phyloP scores from a whole-genome alignment of 2,329 filamentous ascomycete genomes.

The Fusarium pilosicola region DNA sequence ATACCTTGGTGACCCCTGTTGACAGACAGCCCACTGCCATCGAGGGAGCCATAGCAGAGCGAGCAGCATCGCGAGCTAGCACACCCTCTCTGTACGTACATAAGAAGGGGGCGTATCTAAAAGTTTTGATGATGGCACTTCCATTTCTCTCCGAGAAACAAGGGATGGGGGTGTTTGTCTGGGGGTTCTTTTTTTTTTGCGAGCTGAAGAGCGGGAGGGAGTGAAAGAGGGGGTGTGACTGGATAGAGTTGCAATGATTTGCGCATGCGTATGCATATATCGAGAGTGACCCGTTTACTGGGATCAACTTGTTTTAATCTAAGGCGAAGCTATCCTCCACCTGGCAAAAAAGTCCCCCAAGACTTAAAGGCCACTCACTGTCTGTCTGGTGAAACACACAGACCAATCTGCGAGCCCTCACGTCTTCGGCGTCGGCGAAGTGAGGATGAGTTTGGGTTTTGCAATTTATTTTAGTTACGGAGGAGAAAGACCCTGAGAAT shows the following conservation, averaged over 20 bases:
- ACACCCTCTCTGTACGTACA: slow-evolving; percentile 20
- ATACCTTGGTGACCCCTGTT: slow-evolving; percentile 31
- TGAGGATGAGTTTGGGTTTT: slow-evolving; percentile 28
- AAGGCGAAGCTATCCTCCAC: slow-evolving; percentile 17
- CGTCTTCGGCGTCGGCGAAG: slow-evolving; percentile 41
- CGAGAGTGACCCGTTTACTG: slow-evolving; percentile 19
- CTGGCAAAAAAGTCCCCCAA: slow-evolving; percentile 5
- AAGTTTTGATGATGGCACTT: slow-evolving; percentile 20
- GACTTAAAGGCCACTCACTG: background rate
- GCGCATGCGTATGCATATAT: slow-evolving; percentile 29
- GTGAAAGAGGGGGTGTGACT: slow-evolving; percentile 5
- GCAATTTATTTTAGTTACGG: background rate
- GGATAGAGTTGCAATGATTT: background rate
- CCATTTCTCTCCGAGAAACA: slow-evolving; percentile 16
- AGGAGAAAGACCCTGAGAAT: slow-evolving; percentile 15
- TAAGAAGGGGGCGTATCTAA: background rate
- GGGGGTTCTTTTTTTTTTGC: slow-evolving; percentile 16
- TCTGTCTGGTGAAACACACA: slow-evolving; percentile 39
- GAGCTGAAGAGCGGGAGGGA: slow-evolving; percentile 38
- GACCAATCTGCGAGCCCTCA: slow-evolving; percentile 41
- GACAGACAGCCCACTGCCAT: slow-evolving; percentile 31
- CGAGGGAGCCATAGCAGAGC: slow-evolving; percentile 4
- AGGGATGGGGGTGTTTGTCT: slow-evolving; percentile 35
- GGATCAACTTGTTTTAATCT: slow-evolving; percentile 25
- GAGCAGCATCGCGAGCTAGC: background rate